phyloP scores from a whole-genome alignment of 495 filamentous ascomycete species.

The Melanomma pulvis-pyrius region DNA sequence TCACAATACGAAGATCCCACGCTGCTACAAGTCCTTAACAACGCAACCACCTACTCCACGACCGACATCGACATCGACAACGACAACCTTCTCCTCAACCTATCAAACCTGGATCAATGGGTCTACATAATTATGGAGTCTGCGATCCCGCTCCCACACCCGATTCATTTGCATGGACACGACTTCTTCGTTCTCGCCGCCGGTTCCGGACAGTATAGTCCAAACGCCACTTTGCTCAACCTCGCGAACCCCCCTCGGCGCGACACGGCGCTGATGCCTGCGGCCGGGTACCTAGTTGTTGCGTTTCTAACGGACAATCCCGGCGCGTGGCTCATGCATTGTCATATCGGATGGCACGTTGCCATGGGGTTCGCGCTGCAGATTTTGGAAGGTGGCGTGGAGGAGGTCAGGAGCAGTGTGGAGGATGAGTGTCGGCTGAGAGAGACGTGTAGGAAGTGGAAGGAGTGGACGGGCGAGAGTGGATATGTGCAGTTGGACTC shows the following conservation, averaged over 20 bases:
- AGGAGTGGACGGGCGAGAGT: conserved; percentile 3
- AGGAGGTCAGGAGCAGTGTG: conserved; percentile 28
- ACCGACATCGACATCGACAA: conserved; percentile 8
- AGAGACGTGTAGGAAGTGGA: conserved; percentile 21
- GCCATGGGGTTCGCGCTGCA: conserved; percentile 47
- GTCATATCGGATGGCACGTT: conserved; percentile 43
- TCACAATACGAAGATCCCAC: conserved; percentile 42
- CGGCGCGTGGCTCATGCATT: conserved; percentile 46
- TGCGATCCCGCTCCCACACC: conserved; percentile 32
- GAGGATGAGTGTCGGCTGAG: conserved; percentile 8
- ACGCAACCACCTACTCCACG: conserved; percentile 36
- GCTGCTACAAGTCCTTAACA: conserved; percentile 36
- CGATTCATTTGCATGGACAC: conserved; percentile 46
- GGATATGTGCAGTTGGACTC: conserved; percentile 16
- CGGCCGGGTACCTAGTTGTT: conserved; percentile 40
- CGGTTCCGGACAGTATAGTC: conserved; percentile 30
- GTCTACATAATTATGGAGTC: conserved; percentile 47
- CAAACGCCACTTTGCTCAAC: conserved; percentile 32
- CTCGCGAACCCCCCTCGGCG: conserved; percentile 41
- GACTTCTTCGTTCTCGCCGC: conserved; percentile 45
- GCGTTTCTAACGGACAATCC: conserved; percentile 44
- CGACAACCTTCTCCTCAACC: conserved; percentile 41
- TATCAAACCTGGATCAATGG: conserved; percentile 43
- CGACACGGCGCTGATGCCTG: conserved; percentile 41
- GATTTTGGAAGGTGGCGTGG: conserved; percentile 34